Conservation (phyloP, 2,329 filamentous ascomycete genomes). For the Chaetoscypha palmicola region DNA sequence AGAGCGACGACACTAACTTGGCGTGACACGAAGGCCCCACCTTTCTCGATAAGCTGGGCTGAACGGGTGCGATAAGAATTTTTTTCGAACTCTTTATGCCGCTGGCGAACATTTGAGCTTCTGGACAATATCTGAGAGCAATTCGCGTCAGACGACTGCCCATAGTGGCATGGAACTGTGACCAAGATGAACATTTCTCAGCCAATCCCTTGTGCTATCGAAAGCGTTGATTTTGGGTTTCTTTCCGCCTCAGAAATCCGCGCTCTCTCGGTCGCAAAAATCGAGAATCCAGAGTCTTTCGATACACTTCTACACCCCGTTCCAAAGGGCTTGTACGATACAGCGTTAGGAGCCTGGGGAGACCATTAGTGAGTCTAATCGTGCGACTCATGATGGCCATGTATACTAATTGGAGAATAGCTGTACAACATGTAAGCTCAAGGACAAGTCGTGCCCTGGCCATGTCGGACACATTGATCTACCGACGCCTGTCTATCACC, state of each 20-base stretch:
- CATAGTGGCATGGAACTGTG: constrained; percentile 8
- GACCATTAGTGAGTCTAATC: constrained; percentile 62
- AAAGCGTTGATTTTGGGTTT: constrained; percentile 84
- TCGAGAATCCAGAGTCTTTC: constrained; percentile 91
- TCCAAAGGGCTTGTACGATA: constrained; percentile 86
- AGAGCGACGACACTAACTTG: no score
- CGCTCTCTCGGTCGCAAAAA: constrained; percentile 84
- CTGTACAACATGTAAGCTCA: constrained; percentile 87
- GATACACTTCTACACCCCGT: constrained; percentile 85
- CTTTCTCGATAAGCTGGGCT: no score
- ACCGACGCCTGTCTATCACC: constrained; percentile 88
- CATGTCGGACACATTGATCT: constrained; percentile 95
- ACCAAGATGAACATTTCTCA: constrained; percentile 63
- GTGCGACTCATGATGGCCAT: not conserved
- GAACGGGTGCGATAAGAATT: no score
- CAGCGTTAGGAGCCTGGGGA: constrained; percentile 82
- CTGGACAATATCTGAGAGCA: no score
- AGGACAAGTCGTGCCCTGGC: constrained; percentile 75
- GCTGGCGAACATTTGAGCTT: no score
- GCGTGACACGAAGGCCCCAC: no score
- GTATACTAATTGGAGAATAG: constrained; percentile 38
- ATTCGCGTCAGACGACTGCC: not conserved
- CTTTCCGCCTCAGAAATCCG: constrained; percentile 77
- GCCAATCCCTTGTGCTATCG: constrained; percentile 75
- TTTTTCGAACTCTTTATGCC: no score